Conservation (phyloP, 106 monocot genomes). For the Platanthera guangdongensis region DNA sequence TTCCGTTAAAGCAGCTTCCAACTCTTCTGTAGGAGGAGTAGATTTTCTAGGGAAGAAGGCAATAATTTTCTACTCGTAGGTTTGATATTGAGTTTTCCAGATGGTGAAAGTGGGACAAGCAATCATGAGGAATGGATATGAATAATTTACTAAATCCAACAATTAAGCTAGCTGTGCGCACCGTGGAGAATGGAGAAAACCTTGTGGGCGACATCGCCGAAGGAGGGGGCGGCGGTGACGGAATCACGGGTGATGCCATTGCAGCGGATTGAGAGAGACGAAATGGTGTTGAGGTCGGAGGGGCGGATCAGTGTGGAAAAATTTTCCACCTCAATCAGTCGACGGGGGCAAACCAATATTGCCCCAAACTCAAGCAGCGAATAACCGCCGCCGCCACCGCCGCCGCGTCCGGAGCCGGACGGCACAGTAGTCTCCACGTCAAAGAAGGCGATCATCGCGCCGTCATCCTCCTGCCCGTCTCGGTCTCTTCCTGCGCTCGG, state of each 20-base stretch:
- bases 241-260: slow-evolving; percentile 76
- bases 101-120: no score
- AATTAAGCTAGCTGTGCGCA: slow-evolving; percentile 3
- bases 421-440: slow-evolving; percentile 92
- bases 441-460: slow-evolving; percentile 76
- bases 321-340: slow-evolving; percentile 55
- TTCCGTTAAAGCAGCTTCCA: no score
- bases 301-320: slow-evolving; percentile 82
- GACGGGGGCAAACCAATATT: slow-evolving; percentile 58
- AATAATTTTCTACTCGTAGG: background rate
- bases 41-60: background rate
- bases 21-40: background rate
- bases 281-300: slow-evolving; percentile 42
- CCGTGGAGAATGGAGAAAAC: slow-evolving; percentile 67
- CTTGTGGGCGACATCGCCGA: slow-evolving; percentile 57
- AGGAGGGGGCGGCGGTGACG: slow-evolving; percentile 54
- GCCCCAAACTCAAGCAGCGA: slow-evolving; percentile 90
- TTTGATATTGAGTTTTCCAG: background rate
- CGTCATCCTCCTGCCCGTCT: background rate
- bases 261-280: slow-evolving; percentile 61
- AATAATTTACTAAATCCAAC: background rate
- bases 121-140: no score
- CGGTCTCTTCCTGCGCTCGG: background rate
- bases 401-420: slow-evolving; percentile 11
- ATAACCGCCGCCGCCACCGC: slow-evolving; percentile 44